Base-by-base conservation (phyloP, 169 alveolate genomes). In the Cryptosporidium tyzzeri region DNA sequence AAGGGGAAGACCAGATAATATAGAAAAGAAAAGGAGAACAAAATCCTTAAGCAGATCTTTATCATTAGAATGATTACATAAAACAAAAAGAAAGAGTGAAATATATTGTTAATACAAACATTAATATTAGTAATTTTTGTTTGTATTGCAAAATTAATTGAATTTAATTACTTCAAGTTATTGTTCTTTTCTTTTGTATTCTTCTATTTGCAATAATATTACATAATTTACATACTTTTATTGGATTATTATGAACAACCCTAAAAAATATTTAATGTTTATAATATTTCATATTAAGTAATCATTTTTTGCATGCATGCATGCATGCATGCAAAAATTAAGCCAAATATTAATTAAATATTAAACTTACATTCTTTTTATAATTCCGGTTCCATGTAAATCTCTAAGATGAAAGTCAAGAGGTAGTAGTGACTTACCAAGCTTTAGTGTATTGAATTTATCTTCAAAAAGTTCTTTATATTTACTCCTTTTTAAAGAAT, bases 31-130 rank as follows among this genome's bases (percentile, higher is more conserved):
- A 1, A 53, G 55, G 16, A 73, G 37, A 73, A 12, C 2, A 21
- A 73, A 67, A 48, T 80, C 89, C 14, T 44, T 80, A 80, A 80
- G 89, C 29, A 55, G 89, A 16, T 80, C 89, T 29, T 3, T 44
- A 14, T 48, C 55, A 14, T 14, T 14, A 21, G 16, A 14, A 48
- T 48, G 55, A 48, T 14, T 48, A 48, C 3, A 14, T 3, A 48
- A 48, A 12, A 48, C 7, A 48, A 1, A 48, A 41, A 8, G 48
- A 1, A 41, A 1, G 48, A 41, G 14, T 8, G 35, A 31, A 9
- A 41, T 41, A 12, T 41, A 39, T 39, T 39, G 8, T 41, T 41
- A 41, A 8, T 41, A 9, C 48, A 41, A 41, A 41, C 48, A 41
- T 9, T 31, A 1, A 8, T 41, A 9, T 12, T 41, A 41, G 12